These are phyloP conservation scores for Diplodia sapinea DNA, from an alignment of 2,329 filamentous ascomycete species.

Conservation along the genomic window DNA sequence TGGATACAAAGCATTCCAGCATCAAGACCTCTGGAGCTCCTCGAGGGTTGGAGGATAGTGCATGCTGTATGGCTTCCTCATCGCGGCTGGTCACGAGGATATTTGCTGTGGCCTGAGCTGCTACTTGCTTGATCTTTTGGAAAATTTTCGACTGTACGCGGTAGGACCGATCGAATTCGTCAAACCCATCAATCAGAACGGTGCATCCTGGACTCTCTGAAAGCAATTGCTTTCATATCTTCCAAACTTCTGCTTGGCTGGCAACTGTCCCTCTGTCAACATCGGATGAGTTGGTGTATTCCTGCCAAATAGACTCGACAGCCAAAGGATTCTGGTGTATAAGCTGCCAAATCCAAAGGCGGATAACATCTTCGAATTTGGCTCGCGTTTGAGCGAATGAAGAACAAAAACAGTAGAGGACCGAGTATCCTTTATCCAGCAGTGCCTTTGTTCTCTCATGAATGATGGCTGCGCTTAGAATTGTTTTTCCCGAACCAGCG, in stretches of 20 bases:
- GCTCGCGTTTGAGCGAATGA: background rate
- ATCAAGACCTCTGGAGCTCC: background rate
- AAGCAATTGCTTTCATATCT: background rate
- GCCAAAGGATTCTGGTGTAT: background rate
- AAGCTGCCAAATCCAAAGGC: slow-evolving; percentile 2
- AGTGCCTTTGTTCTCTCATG: background rate
- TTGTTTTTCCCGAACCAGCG: background rate
- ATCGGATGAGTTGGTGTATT: background rate
- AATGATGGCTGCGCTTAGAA: background rate
- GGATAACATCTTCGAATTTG: background rate
- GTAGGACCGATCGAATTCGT: background rate
- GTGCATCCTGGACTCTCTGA: background rate
- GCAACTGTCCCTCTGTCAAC: background rate
- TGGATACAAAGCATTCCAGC: background rate
- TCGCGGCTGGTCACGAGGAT: background rate
- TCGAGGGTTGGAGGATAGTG: background rate
- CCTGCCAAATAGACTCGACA: background rate
- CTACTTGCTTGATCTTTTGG: background rate
- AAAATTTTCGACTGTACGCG: background rate
- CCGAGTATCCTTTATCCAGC: background rate
- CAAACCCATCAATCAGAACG: background rate
- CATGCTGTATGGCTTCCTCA: background rate
- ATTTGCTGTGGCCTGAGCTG: background rate
- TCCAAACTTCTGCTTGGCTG: background rate
- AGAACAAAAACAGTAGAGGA: background rate